Evolutionary conservation across 805 yeast species (phyloP).

Genomic region (Wickerhamiella kazuoi): DNA sequence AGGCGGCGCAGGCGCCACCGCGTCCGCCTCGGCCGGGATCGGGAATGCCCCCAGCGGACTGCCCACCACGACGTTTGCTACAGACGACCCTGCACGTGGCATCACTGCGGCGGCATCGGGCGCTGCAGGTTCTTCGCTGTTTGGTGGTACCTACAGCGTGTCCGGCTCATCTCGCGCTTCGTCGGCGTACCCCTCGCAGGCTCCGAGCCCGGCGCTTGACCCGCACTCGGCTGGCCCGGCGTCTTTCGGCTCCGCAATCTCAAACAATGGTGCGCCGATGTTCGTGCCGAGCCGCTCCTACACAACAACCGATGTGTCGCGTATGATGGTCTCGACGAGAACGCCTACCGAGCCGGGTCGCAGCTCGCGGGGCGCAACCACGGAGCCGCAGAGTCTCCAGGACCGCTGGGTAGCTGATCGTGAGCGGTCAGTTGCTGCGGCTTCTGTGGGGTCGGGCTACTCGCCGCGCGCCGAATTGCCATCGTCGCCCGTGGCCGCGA

Average conservation of each 20-base stretch:
- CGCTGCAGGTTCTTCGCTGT: too few relatives aligned
- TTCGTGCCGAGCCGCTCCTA: constrained; percentile 3
- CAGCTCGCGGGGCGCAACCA: neutral
- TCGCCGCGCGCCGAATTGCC: neutral
- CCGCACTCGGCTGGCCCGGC: constrained; percentile 16
- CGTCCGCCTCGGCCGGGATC: too few relatives aligned
- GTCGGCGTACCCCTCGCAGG: neutral
- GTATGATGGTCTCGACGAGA: constrained; percentile 3
- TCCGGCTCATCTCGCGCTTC: neutral
- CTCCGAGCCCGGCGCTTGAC: neutral
- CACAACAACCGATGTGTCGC: constrained; percentile 3
- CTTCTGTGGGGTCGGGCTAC: neutral
- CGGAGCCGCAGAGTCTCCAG: neutral
- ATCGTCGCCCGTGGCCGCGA: constrained; percentile 3
- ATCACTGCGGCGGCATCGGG: too few relatives aligned
- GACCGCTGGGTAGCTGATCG: too few relatives aligned
- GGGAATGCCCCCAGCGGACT: too few relatives aligned
- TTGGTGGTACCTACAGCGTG: too few relatives aligned
- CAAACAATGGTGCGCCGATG: constrained; percentile 19
- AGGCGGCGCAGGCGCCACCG: neutral
- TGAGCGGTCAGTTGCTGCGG: too few relatives aligned
- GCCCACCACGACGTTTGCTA: too few relatives aligned
- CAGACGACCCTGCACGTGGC: too few relatives aligned
- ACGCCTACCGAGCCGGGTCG: neutral
- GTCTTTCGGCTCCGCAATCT: constrained; percentile 26